phyloP scores from a whole-genome alignment of 2,329 filamentous ascomycete species.

The Calonectria hawksworthii region DNA sequence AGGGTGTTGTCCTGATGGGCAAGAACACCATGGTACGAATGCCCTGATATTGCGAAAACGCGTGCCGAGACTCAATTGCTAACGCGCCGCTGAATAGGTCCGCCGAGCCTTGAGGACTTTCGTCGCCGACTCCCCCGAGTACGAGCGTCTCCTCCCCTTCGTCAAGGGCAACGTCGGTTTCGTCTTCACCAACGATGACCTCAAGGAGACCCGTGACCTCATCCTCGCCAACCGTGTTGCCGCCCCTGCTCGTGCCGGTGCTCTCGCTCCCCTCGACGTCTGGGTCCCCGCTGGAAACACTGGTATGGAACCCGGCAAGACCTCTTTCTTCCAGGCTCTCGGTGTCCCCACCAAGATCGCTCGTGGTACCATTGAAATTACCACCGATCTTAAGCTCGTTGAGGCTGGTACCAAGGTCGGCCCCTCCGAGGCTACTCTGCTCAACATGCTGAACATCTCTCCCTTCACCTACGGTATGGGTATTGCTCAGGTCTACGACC shows the following conservation, averaged over 20 bases:
- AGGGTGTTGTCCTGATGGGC: slow-evolving; percentile 98
- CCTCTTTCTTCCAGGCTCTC: slow-evolving; percentile 99
- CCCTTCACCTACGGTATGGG: slow-evolving; percentile 99
- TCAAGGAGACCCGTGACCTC: slow-evolving; percentile 93
- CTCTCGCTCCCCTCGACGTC: slow-evolving; percentile 92
- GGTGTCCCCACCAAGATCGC: slow-evolving; percentile 99
- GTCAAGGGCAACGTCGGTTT: slow-evolving; percentile 99
- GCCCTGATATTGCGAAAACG: background rate
- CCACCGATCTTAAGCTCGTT: slow-evolving; percentile 96
- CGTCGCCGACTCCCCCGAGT: slow-evolving; percentile 90
- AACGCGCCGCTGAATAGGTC: slow-evolving; percentile 66
- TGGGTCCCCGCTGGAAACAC: slow-evolving; percentile 98
- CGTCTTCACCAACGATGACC: slow-evolving; percentile 98
- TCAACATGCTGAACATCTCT: slow-evolving; percentile 99
- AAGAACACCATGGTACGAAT: slow-evolving; percentile 98
- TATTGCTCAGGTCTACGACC: slow-evolving; percentile 96
- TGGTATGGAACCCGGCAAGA: slow-evolving; percentile 99
- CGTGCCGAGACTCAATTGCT: slow-evolving; percentile 24
- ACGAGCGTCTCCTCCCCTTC: slow-evolving; percentile 95
- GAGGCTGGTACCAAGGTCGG: slow-evolving; percentile 95
- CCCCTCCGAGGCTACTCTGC: slow-evolving; percentile 96
- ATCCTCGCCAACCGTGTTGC: slow-evolving; percentile 98
- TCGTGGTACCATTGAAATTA: slow-evolving; percentile 99
- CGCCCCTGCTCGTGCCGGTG: slow-evolving; percentile 97
- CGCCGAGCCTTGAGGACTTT: slow-evolving; percentile 98